Percentiles rank a stretch among this genome's conserved stretches.
Conservation (phyloP, 2,329 filamentous ascomycete genomes). For the Botrytis pseudocinerea region DNA sequence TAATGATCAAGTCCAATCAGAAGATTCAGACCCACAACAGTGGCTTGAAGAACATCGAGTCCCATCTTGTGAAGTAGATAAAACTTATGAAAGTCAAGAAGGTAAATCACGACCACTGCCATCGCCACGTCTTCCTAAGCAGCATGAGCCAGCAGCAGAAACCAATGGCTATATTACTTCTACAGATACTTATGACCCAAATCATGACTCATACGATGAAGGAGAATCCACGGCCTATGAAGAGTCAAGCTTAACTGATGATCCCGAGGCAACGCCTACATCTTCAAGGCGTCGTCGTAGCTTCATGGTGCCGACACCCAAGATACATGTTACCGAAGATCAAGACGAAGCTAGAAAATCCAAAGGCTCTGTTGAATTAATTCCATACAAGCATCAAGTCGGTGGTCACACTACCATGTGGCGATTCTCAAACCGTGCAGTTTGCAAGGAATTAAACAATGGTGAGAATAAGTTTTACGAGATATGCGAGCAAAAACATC, state of each 20-base stretch:
- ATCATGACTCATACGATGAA: constrained; percentile 34
- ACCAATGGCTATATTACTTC: constrained; percentile 22
- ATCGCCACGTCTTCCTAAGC: constrained; percentile 30
- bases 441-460: constrained; percentile 98
- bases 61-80: constrained; percentile 43
- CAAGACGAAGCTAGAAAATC: constrained; percentile 52
- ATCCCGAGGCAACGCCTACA: constrained; percentile 37
- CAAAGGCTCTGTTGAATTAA: constrained; percentile 88
- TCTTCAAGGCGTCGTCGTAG: constrained; percentile 42
- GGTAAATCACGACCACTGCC: constrained; percentile 24
- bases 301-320: constrained; percentile 47
- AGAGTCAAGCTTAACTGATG: constrained; percentile 35
- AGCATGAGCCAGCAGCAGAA: constrained; percentile 24
- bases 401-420: constrained; percentile 96
- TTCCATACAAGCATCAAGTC: constrained; percentile 96
- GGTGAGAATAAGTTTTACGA: constrained; percentile 99
- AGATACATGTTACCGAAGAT: constrained; percentile 53
- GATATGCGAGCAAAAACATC: constrained; percentile 86
- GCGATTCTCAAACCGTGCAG: constrained; percentile 89
- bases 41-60: constrained; percentile 42
- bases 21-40: constrained; percentile 39
- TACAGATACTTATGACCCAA: constrained; percentile 24
- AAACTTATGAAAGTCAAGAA: constrained; percentile 30
- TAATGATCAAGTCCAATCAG: constrained; percentile 25
- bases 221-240: constrained; percentile 32